Percentiles rank a stretch among this genome's conserved stretches.
These are phyloP conservation scores for Testicularia cyperi DNA, from an alignment of 1,284 basidiomycete species.

Conservation along the genomic window DNA sequence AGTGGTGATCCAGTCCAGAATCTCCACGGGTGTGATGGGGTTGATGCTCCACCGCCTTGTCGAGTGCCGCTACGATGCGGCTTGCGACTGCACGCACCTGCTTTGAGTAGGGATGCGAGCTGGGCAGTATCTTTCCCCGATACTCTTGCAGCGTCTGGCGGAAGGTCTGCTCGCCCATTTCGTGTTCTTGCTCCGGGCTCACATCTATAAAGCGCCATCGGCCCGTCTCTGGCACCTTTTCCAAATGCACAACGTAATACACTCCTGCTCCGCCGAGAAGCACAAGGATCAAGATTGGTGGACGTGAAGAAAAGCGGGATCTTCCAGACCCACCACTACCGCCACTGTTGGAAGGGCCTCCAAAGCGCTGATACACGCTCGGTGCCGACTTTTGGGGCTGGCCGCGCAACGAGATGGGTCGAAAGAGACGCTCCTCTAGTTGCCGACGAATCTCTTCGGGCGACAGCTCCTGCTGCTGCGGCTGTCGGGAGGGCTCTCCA, in stretches of 20 bases:
- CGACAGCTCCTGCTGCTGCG: neutral
- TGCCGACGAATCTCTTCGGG: slow-evolving; percentile 7
- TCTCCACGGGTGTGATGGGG: slow-evolving; percentile 28
- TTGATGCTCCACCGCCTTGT: slow-evolving; percentile 52
- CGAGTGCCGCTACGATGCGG: slow-evolving; percentile 73
- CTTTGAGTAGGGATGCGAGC: slow-evolving; percentile 69
- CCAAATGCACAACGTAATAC: slow-evolving; percentile 55
- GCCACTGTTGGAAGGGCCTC: slow-evolving; percentile 1
- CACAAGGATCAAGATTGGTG: slow-evolving; percentile 30
- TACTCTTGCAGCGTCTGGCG: slow-evolving; percentile 67
- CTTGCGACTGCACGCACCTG: slow-evolving; percentile 67
- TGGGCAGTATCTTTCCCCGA: slow-evolving; percentile 68
- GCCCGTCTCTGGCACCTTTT: slow-evolving; percentile 54
- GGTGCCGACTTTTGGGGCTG: slow-evolving; percentile 1
- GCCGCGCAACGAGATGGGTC: slow-evolving; percentile 7
- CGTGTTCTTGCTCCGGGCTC: slow-evolving; percentile 36
- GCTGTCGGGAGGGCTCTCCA: too few relatives aligned
- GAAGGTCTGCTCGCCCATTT: slow-evolving; percentile 64
- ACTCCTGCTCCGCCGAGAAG: slow-evolving; percentile 34
- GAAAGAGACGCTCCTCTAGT: slow-evolving; percentile 30
- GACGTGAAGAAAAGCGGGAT: slow-evolving; percentile 12
- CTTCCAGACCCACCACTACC: slow-evolving; percentile 1
- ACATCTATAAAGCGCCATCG: slow-evolving; percentile 58
- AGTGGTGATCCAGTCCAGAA: slow-evolving; percentile 16
- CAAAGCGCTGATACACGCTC: slow-evolving; percentile 23